Evolutionary conservation across 139 green algal genomes (phyloP), one percentile per base, ranked within the genome.

Genomic region (Deuterostichococcus epilithicus): DNA sequence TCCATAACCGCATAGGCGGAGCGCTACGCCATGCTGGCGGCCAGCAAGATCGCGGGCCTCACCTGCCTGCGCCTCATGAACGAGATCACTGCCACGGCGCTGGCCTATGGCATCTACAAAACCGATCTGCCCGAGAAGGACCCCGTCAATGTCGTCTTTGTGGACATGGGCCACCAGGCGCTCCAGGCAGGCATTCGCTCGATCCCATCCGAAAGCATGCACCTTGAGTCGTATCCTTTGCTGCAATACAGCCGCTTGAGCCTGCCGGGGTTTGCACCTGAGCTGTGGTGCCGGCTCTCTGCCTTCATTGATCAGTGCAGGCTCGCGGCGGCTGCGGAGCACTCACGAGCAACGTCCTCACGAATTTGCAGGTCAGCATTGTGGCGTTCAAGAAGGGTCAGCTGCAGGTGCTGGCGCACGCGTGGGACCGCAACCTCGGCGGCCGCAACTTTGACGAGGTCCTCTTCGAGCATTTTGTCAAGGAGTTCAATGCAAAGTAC

Each of bases 91-190:
- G 95, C 96, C 72, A 97, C 92, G 1, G 96, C 96, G 8, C 90
- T 99, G 38, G 84, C 91, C 20, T 99, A 98, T 78, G 96, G 96
- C 76, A 99, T 99, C 79, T 99, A 96, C 90, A 98, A 98, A 84
- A 98, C 94, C 15, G 94, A 99, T 77, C 89, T 99, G 47, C 90
- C 93, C 3, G 94, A 98, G 68, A 86, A 83, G 0, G 89, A 97
- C 0, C 86, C 94, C 0, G 72, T 94, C 26, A 84, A 98, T 74
- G 94, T 99, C 6, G 95, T 77, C 4, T 98, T 99, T 76, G 90
- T 99, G 26, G 96, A 99, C 82, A 75, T 97, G 18, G 96, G 96
- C 33, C 90, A 98, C 79, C 79, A 83, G n/a, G 76, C 84, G 39
- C 90, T 96, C 1, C 95, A 99, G 92, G 91, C 97, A 71, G 25